Percentiles rank a stretch among this genome's conserved stretches.
Conservation (phyloP, 176 grass and related monocot genomes). For the Juncus effusus region DNA sequence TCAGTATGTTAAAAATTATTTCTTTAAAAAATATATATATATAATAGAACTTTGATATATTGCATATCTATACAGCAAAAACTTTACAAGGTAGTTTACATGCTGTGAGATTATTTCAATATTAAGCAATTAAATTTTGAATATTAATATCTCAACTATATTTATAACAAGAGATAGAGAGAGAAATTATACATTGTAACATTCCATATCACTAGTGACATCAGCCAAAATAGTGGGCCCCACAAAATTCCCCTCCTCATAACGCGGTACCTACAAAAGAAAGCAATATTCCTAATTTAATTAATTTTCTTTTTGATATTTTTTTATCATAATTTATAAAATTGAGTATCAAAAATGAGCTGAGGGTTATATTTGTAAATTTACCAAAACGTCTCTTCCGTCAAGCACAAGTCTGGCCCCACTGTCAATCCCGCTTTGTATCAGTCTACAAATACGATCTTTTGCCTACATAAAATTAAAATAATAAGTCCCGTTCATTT, state of each 20-base stretch:
- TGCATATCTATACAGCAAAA: no score
- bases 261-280: constrained; percentile 60
- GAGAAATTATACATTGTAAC: constrained; percentile 65
- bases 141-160: background rate
- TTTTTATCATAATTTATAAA: background rate
- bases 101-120: no score
- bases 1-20: constrained; percentile 13
- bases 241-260: constrained; percentile 82
- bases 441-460: constrained; percentile 89
- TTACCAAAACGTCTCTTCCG: constrained; percentile 76
- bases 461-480: constrained; percentile 53
- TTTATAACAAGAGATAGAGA: background rate
- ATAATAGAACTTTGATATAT: no score
- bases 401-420: constrained; percentile 79
- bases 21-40: no score
- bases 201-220: constrained; percentile 78
- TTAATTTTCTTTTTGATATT: no score
- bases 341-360: constrained; percentile 7
- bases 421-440: constrained; percentile 73
- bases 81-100: no score
- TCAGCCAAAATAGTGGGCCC: constrained; percentile 90
- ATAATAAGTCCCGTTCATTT: background rate
- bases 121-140: constrained; percentile 1
- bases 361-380: background rate
- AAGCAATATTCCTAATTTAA: background rate